phyloP scores from a whole-genome alignment of 78 protist species.

The Pigoraptor vietnamica region DNA sequence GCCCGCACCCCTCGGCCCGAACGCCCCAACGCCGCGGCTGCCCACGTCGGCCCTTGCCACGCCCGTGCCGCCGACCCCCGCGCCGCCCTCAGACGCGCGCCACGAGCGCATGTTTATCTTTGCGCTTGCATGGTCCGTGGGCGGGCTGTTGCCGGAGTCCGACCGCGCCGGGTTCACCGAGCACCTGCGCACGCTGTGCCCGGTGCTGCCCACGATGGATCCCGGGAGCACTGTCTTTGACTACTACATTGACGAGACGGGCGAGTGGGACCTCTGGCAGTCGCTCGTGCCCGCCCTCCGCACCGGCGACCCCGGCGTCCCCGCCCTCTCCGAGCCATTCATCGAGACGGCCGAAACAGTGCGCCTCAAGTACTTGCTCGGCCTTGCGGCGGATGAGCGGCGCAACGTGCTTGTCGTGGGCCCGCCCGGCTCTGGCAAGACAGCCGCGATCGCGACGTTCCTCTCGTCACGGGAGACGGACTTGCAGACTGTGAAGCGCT shows the following conservation, averaged over 20 bases:
- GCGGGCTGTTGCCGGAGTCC: slow-evolving; percentile 56
- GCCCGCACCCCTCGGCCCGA: not conserved
- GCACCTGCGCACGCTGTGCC: not conserved
- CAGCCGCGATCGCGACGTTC: slow-evolving; percentile 44
- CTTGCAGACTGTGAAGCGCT: slow-evolving; percentile 4
- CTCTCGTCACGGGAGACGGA: slow-evolving; percentile 62
- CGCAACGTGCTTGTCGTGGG: slow-evolving; percentile 57
- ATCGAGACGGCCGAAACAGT: slow-evolving; percentile 27
- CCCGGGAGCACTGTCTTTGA: slow-evolving; percentile 50
- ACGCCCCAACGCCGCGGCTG: no score
- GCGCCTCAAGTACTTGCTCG: not conserved
- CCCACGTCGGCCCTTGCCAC: not conserved
- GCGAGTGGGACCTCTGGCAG: slow-evolving; percentile 68
- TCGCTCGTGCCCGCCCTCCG: slow-evolving; percentile 1
- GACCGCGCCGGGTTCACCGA: slow-evolving; percentile 40
- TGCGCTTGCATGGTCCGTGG: slow-evolving; percentile 66
- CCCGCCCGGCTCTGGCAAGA: slow-evolving; percentile 75
- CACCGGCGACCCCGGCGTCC: slow-evolving; percentile 21
- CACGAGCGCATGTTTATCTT: slow-evolving; percentile 45
- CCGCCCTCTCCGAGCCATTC: not conserved
- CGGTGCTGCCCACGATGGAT: not conserved
- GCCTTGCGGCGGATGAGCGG: not conserved
- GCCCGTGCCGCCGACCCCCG: not conserved
- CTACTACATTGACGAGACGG: slow-evolving; percentile 36
- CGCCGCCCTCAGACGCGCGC: not conserved